Evolutionary conservation across 2,329 filamentous ascomycete species (phyloP).

Genomic region (Chrysosporium keratinophilum): DNA sequence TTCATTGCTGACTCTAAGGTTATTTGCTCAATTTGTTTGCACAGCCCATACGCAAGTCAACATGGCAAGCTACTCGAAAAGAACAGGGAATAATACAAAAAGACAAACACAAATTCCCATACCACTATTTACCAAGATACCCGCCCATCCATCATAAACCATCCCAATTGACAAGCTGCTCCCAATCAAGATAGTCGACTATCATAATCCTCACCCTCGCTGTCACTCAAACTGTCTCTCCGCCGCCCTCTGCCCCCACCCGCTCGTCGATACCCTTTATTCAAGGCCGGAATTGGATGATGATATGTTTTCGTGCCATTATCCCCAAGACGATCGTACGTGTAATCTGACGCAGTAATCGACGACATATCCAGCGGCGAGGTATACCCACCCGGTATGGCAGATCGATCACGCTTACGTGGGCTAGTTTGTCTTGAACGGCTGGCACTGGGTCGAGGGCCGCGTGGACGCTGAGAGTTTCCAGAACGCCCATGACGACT

Average conservation of each 20-base stretch:
- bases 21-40: too few relatives aligned
- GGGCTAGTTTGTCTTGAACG: constrained; percentile 29
- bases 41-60: too few relatives aligned
- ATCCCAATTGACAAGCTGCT: background rate
- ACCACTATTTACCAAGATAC: background rate
- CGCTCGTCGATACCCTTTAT: constrained; percentile 34
- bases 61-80: too few relatives aligned
- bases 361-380: constrained; percentile 38
- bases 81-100: too few relatives aligned
- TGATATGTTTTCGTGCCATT: constrained; percentile 45
- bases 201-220: constrained; percentile 33
- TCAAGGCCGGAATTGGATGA: constrained; percentile 47
- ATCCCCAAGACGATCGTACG: constrained; percentile 35
- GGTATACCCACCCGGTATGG: constrained; percentile 33
- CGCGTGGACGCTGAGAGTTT: constrained; percentile 14
- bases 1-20: background rate
- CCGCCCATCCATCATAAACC: background rate
- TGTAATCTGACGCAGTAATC: constrained; percentile 30
- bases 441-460: constrained; percentile 16
- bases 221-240: constrained; percentile 47
- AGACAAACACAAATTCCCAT: background rate
- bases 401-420: constrained; percentile 28
- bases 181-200: constrained; percentile 18
- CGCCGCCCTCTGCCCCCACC: constrained; percentile 32
- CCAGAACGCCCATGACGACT: constrained; percentile 8